Evolutionary conservation across 495 filamentous ascomycete species (phyloP), one percentile per base, ranked within the genome.

Genomic region (Lepraria neglecta): DNA sequence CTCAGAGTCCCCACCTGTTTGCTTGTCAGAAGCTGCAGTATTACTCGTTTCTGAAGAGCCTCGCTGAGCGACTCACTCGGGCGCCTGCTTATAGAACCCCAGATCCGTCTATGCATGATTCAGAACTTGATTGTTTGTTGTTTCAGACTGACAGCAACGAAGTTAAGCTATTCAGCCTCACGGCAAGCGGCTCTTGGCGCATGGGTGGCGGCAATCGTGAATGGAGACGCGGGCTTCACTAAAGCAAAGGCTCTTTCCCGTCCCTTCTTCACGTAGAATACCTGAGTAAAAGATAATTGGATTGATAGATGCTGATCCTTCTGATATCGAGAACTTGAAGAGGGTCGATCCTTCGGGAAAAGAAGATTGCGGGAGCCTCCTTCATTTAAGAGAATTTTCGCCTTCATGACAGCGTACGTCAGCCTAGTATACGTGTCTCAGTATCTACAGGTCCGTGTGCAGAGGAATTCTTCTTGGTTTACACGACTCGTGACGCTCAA

Each of bases 81-180:
- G 5, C 60, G 59, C 50, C 58, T 63, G 40, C 51, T 62, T 42
- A 69, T 67, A 17, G 64, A 65, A 42, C 65, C 64, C 46, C 62
- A 53, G 31, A 69, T 50, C 19, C 67, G 65, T 43, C 61, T 69
- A 38, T 66, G 64, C 64, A 66, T 66, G 6, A 24, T n/a, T 30
- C n/a, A 50, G 12, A 21, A 30, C 3, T 40, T 19, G 21, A 35
- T 4, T 60, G 7, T 44, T 21, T 21, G 21, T 17, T 24, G 9
- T 54, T 24, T 54, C 15, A 1, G 12, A 54, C 4, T 33, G 51
- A 21, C 10, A 38, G 51, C 28, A 38, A 54, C 31, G 51, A 21
- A 33, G 17, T 33, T 54, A 17, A 54, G 21, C 17, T 19, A 33
- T 54, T 54, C 51, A 54, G 51, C 51, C 51, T 54, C 51, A 54